Evolutionary conservation across 2,329 filamentous ascomycete genomes (phyloP).

Genomic region (Fusarium subtropicale): DNA sequence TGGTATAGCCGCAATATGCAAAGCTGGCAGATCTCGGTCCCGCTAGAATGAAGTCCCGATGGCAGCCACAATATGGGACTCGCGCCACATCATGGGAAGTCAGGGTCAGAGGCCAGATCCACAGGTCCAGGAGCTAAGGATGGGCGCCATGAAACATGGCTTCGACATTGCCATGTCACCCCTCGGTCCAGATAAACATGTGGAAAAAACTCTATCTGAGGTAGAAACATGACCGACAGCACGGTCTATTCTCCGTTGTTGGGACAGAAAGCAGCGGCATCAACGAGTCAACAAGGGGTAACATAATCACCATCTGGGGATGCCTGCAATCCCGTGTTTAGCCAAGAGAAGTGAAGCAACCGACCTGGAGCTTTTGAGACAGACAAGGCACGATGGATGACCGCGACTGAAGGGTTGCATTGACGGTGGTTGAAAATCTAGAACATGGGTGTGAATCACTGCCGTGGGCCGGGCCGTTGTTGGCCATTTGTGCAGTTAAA

Average conservation of each 20-base stretch:
- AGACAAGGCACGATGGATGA: conserved; percentile 27
- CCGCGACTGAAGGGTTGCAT: conserved; percentile 38
- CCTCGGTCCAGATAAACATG: conserved; percentile 3
- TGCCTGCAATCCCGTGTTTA: conserved; percentile 7
- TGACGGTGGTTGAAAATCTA: conserved; percentile 30
- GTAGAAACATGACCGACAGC: conserved; percentile 3
- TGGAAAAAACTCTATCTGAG: neutral
- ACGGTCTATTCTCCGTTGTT: neutral
- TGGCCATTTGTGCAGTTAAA: conserved; percentile 14
- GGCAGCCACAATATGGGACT: conserved; percentile 21
- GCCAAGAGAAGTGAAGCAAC: conserved; percentile 29
- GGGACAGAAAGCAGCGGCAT: neutral
- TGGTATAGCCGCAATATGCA: neutral
- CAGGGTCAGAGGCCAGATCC: neutral
- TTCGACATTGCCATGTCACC: conserved; percentile 1
- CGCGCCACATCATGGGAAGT: conserved; percentile 19
- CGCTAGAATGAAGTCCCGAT: conserved; percentile 43
- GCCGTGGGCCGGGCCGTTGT: conserved; percentile 40
- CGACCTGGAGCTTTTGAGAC: conserved; percentile 30
- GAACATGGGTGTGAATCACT: conserved; percentile 38
- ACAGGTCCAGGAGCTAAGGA: conserved; percentile 1
- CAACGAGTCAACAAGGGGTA: neutral
- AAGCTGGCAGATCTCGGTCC: conserved; percentile 25
- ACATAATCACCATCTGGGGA: conserved; percentile 2
- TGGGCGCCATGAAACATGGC: conserved; percentile 30